Base-by-base conservation (phyloP, 1,284 basidiomycete species). In the Hemileia vastatrix region DNA sequence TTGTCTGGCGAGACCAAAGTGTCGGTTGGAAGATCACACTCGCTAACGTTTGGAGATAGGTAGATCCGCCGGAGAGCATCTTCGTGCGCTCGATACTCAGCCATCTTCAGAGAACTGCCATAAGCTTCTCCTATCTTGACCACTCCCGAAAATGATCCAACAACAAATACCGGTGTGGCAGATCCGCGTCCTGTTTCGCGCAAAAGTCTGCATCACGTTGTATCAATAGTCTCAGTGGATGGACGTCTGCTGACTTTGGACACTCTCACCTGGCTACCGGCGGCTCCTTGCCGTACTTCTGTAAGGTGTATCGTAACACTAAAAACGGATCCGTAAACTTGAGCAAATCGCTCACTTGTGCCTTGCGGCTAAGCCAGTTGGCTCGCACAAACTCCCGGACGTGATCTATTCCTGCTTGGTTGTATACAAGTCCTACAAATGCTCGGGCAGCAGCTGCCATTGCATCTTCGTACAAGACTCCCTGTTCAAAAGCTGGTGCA, bases 101-200 rank as follows among this genome's bases (percentile, higher is more conserved):
- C 93, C 94, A 98, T 98, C 73, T 84, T 84, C 63, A 96, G 79
- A 15, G 88, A 91, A 69, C 85, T 88, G 52, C 95, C 95, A 72
- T 91, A 91, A 6, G 92, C 93, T 78, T 99, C 93, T 11, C 94
- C 91, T 2, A 99, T 82, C 78, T 96, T 85, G 27, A 79, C 69
- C 67, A 88, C 86, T 19, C 83, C 83, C n/a, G 88, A 88, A 76
- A 84, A 97, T 54, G 95, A 86, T 21, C 92, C 94, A 8, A 96
- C 87, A 13, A 96, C 88, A 76, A 90, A 98, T 44, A 95, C 82
- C 0, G 94, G 92, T 5, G 88, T 86, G 70, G 89, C 88, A 2
- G 88, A 88, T 67, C 84, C 83, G 52, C 90, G 84, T 72, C 94
- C 94, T 0, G 91, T 91, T 77, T 97, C 94, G 69, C 88, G 90